Evolutionary conservation across 768 basidiomycete species (phyloP).

Genomic region (Termitomyces sp.): DNA sequence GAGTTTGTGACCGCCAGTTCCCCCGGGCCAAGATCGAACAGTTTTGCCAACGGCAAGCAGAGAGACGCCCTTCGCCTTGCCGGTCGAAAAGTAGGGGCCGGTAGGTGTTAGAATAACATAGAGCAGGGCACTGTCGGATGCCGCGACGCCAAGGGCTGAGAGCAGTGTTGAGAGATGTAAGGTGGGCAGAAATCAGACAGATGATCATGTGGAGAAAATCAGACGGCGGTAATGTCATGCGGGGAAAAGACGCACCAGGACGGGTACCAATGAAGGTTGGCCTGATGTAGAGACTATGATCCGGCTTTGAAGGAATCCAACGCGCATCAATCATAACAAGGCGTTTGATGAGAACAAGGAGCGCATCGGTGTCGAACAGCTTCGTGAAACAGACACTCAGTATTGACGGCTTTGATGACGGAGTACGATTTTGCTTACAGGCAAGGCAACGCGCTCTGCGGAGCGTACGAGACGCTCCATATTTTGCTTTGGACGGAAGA

Average conservation of each 20-base stretch:
- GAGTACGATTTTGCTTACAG: conserved; percentile 38
- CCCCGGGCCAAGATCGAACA: conserved; percentile 52
- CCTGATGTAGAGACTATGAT: conserved; percentile 85
- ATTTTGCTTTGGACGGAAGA: conserved; percentile 85
- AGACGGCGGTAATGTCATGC: conserved; percentile 41
- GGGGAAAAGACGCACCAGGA: conserved; percentile 24
- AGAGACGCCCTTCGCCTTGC: conserved; percentile 55
- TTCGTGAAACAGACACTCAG: conserved; percentile 22
- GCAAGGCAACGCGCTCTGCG: conserved; percentile 69
- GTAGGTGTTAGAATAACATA: conserved; percentile 73
- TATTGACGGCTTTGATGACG: neutral
- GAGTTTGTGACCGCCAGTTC: conserved; percentile 80
- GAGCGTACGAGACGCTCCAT: conserved; percentile 79
- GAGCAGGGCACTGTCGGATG: conserved; percentile 71
- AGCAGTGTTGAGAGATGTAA: neutral
- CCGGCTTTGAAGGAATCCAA: conserved; percentile 78
- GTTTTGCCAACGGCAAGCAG: conserved; percentile 40
- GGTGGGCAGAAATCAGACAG: conserved; percentile 40
- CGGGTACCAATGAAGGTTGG: conserved; percentile 70
- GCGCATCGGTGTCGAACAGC: conserved; percentile 70
- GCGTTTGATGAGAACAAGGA: conserved; percentile 72
- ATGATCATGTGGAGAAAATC: conserved; percentile 29
- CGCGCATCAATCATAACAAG: conserved; percentile 70
- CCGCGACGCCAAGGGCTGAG: conserved; percentile 55
- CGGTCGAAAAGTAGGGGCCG: conserved; percentile 69